phyloP scores from a whole-genome alignment of 768 basidiomycete species.

The Rhizopogon salebrosus region DNA sequence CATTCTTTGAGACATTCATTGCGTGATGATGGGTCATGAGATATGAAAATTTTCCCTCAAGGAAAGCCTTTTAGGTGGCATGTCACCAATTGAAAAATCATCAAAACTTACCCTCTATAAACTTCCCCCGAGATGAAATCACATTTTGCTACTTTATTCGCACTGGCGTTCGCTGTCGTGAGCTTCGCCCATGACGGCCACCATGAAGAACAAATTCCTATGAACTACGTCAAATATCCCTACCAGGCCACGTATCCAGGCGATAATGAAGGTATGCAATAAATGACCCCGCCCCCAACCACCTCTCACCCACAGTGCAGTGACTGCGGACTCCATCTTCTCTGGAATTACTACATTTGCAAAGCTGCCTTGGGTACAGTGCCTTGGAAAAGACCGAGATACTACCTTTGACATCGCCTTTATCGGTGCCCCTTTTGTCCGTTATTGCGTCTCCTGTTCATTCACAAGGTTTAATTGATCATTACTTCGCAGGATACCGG shows the following conservation, averaged over 20 bases:
- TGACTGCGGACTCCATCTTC: constrained; percentile 75
- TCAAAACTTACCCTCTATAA: background rate
- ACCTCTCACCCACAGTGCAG: constrained; percentile 25
- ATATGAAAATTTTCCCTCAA: constrained; percentile 20
- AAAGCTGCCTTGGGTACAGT: constrained; percentile 79
- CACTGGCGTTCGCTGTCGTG: constrained; percentile 19
- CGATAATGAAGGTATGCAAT: constrained; percentile 49
- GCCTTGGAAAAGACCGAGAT: constrained; percentile 58
- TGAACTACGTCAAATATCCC: constrained; percentile 65
- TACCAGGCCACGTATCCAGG: constrained; percentile 54
- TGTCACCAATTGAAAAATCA: background rate
- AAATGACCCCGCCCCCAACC: background rate
- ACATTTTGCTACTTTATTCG: constrained; percentile 19
- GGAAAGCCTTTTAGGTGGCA: constrained; percentile 15
- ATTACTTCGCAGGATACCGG: constrained; percentile 50
- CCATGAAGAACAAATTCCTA: constrained; percentile 52
- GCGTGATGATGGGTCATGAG: constrained; percentile 15
- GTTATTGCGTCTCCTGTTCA: constrained; percentile 10
- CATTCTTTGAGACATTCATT: constrained; percentile 9
- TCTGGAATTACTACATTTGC: constrained; percentile 84
- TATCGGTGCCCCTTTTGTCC: constrained; percentile 72
- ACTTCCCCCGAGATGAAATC: constrained; percentile 16
- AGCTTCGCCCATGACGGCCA: constrained; percentile 35
- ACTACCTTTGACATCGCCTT: constrained; percentile 75
- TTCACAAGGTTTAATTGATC: background rate